Percentiles rank a stretch among this genome's conserved stretches.
Conservation (phyloP, 1,284 basidiomycete species). For the Cystobasidium sp. region DNA sequence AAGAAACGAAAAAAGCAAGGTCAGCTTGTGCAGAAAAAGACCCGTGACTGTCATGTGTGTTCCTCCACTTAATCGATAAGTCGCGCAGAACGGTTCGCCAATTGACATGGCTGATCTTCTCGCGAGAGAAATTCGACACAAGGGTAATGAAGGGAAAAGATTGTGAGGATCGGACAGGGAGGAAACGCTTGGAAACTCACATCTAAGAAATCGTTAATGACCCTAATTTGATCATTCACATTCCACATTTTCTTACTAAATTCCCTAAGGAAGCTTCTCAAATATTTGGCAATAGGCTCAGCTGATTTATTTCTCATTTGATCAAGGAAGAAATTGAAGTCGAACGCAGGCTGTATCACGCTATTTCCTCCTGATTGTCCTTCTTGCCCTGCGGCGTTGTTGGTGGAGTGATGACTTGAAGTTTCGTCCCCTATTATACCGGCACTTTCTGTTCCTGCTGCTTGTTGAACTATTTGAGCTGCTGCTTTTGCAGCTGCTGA, state of each 20-base stretch:
- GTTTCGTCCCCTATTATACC: too few species aligned
- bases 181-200: slow-evolving; percentile 62
- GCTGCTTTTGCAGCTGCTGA: not conserved
- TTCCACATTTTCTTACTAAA: slow-evolving; percentile 83
- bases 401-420: too few species aligned
- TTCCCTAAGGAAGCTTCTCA: slow-evolving; percentile 87
- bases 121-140: too few species aligned
- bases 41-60: too few species aligned
- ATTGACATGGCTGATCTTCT: too few species aligned
- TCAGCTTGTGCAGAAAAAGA: too few species aligned
- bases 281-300: slow-evolving; percentile 86
- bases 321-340: slow-evolving; percentile 85
- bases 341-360: slow-evolving; percentile 61
- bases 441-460: not conserved
- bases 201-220: slow-evolving; percentile 86
- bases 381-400: not conserved
- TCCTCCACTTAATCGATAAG: too few species aligned
- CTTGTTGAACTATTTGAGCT: not conserved
- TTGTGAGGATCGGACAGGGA: too few species aligned
- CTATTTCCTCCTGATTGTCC: not conserved
- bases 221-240: slow-evolving; percentile 86
- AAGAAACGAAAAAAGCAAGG: too few species aligned
- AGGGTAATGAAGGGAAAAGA: too few species aligned
- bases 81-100: too few species aligned
- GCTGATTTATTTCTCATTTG: slow-evolving; percentile 83